These are phyloP conservation scores for Phytopythium litorale DNA, from an alignment of 352 stramenopile species.

Conservation along the genomic window DNA sequence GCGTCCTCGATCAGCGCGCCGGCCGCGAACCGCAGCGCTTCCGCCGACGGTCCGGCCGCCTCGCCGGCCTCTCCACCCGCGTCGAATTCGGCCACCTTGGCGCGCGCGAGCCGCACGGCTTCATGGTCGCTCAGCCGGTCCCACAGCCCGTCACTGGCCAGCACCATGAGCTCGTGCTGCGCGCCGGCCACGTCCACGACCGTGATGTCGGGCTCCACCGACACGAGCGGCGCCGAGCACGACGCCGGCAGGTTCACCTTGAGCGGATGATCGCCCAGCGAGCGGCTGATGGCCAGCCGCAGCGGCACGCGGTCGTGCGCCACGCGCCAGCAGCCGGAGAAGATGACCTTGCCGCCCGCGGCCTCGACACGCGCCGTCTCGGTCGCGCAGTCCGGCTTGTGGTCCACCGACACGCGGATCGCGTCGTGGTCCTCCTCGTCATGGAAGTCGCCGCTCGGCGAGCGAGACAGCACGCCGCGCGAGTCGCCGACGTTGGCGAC, in stretches of 20 bases:
- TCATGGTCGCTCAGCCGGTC: conserved; percentile 73
- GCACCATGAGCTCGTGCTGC: conserved; percentile 56
- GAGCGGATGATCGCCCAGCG: conserved; percentile 73
- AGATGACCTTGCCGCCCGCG: conserved; percentile 74
- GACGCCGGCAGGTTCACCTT: conserved; percentile 60
- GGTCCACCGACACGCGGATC: conserved; percentile 67
- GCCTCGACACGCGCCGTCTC: conserved; percentile 59
- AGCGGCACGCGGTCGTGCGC: conserved; percentile 67
- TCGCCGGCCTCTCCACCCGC: conserved; percentile 9
- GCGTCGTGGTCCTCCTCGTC: conserved; percentile 21
- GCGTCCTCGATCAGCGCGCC: conserved; percentile 65
- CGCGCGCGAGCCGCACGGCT: conserved; percentile 47
- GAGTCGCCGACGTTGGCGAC: conserved; percentile 78
- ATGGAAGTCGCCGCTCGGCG: conserved; percentile 9
- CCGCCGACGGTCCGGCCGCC: conserved; percentile 18
- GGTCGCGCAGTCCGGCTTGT: conserved; percentile 67
- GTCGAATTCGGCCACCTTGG: conserved; percentile 47
- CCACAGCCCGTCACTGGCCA: conserved; percentile 78
- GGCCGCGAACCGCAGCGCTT: conserved; percentile 52
- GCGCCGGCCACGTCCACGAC: conserved; percentile 55
- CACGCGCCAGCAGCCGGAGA: conserved; percentile 81
- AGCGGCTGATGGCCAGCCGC: conserved; percentile 72
- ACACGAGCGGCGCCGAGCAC: conserved; percentile 63
- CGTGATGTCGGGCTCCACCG: conserved; percentile 63
- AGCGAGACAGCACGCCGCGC: conserved; percentile 46